These are phyloP conservation scores for Rugonectria rugulosa DNA, from an alignment of 2,329 filamentous ascomycete species.

Conservation along the genomic window DNA sequence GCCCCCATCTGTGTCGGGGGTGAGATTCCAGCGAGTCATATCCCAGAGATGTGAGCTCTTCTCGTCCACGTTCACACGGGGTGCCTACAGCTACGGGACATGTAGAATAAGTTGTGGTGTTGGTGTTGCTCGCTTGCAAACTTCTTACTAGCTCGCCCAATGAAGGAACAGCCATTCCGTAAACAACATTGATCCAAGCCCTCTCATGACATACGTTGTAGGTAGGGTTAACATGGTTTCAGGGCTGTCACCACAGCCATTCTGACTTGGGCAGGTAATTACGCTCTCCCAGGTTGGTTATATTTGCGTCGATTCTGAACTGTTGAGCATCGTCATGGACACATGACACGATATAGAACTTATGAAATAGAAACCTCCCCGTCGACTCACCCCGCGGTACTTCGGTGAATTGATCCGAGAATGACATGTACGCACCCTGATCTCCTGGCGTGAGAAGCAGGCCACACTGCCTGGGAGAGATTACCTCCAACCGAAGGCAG, in stretches of 20 bases:
- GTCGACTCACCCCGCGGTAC: conserved; percentile 27
- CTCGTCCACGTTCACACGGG: conserved; percentile 1
- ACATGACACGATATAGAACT: conserved; percentile 16
- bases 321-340: conserved; percentile 20
- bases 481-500: conserved; percentile 11
- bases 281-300: neutral
- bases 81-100: neutral
- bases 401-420: conserved; percentile 19
- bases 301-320: conserved; percentile 16
- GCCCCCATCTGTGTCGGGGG: conserved; percentile 17
- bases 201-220: conserved; percentile 1
- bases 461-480: conserved; percentile 17
- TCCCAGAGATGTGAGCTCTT: neutral
- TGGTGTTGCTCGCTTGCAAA: conserved; percentile 17
- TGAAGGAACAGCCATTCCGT: conserved; percentile 14
- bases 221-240: conserved; percentile 6
- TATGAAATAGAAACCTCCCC: conserved; percentile 20
- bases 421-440: conserved; percentile 19
- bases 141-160: conserved; percentile 1
- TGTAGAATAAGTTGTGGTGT: neutral
- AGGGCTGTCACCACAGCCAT: conserved; percentile 8
- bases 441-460: conserved; percentile 36
- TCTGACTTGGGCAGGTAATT: conserved; percentile 3
- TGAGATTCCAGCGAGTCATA: conserved; percentile 24
- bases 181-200: neutral